Percentiles rank a stretch among this genome's conserved stretches.
Conservation (phyloP, 129 eudicot genomes). For the Smallanthus sonchifolius region DNA sequence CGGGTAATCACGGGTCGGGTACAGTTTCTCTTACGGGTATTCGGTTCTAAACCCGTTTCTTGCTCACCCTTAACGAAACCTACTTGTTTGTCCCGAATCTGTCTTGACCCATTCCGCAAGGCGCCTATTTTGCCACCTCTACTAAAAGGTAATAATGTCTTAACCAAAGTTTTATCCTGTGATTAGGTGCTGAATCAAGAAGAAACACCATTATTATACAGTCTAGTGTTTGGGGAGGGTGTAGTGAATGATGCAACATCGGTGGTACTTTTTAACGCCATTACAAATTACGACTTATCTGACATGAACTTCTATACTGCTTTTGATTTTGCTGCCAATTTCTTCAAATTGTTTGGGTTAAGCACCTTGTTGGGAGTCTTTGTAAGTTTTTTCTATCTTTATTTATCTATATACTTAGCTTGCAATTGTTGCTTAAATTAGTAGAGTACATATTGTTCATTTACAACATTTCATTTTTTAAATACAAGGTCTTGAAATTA, state of each 20-base stretch:
- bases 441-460: background rate
- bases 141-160: background rate
- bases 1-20: no score
- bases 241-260: conserved; percentile 95
- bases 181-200: conserved; percentile 81
- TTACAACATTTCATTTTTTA: background rate
- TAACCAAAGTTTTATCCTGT: background rate
- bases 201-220: conserved; percentile 69
- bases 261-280: conserved; percentile 76
- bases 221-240: conserved; percentile 89
- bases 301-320: conserved; percentile 29
- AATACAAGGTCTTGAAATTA: background rate
- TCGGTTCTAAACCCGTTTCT: no score
- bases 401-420: background rate
- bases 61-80: no score
- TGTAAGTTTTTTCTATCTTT: conserved; percentile 42
- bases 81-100: background rate
- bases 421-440: background rate
- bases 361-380: conserved; percentile 73
- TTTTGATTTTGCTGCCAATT: conserved; percentile 39
- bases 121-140: background rate
- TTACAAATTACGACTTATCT: conserved; percentile 58
- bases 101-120: background rate
- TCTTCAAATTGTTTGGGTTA: conserved; percentile 42
- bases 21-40: no score